These are phyloP conservation scores for Alternaria ventricosa DNA, from an alignment of 2,329 filamentous ascomycete genomes.

Conservation along the genomic window DNA sequence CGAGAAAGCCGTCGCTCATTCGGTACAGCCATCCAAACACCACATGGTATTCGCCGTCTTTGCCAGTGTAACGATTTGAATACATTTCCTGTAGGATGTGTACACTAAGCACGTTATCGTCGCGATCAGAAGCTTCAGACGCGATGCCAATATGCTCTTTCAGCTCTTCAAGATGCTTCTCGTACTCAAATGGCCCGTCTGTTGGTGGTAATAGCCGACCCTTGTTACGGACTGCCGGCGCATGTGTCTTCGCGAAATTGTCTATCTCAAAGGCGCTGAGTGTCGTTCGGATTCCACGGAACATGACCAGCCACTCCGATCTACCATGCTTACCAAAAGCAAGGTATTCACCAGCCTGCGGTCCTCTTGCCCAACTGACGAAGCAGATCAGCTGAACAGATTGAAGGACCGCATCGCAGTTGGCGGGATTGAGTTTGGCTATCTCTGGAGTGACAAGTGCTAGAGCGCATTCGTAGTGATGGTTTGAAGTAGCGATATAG, in stretches of 20 bases:
- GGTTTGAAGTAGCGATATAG: constrained; percentile 26
- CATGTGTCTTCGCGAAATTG: constrained; percentile 14
- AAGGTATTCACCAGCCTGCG: constrained; percentile 37
- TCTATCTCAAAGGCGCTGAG: constrained; percentile 9
- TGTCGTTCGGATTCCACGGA: constrained; percentile 37
- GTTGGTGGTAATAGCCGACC: constrained; percentile 17
- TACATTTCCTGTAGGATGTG: constrained; percentile 29
- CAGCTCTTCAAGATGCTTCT: constrained; percentile 27
- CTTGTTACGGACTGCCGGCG: constrained; percentile 9
- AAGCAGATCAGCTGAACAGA: constrained; percentile 37
- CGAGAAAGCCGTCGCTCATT: constrained; percentile 32
- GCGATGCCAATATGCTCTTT: constrained; percentile 16
- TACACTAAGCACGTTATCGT: constrained; percentile 16
- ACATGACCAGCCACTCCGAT: constrained; percentile 43
- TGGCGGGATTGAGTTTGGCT: constrained; percentile 20
- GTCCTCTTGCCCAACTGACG: constrained; percentile 32
- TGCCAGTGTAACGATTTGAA: constrained; percentile 27
- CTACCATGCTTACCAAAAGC: constrained; percentile 32
- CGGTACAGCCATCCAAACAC: constrained; percentile 35
- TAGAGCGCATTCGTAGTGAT: constrained; percentile 32
- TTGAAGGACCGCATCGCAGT: constrained; percentile 33
- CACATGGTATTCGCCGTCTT: constrained; percentile 35
- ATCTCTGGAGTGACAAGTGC: constrained; percentile 27
- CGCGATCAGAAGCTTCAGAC: background rate
- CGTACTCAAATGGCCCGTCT: constrained; percentile 18